A percentile compares a stretch with the other conserved stretches of the same genome.
Conservation (phyloP, 2,329 filamentous ascomycete genomes). For the Cadophora sp. region DNA sequence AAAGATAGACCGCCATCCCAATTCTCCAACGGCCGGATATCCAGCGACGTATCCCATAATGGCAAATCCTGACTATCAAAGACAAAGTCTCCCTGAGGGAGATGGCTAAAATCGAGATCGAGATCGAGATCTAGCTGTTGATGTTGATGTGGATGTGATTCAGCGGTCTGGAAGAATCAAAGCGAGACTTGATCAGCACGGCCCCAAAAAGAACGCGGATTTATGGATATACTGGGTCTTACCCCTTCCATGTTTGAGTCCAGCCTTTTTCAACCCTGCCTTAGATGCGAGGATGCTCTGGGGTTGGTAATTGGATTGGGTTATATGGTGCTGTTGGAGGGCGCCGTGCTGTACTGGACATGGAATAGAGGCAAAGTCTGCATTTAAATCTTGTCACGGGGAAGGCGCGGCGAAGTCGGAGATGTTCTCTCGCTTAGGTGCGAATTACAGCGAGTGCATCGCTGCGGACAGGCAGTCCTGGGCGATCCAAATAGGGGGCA, state of each 20-base stretch:
- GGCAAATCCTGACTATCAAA: constrained; percentile 7
- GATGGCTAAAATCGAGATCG: constrained; percentile 6
- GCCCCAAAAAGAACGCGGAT: not conserved
- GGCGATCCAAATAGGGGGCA: not conserved
- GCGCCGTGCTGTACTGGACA: not conserved
- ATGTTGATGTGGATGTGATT: not conserved
- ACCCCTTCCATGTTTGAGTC: constrained; percentile 8
- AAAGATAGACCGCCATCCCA: constrained; percentile 4
- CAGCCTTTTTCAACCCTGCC: not conserved
- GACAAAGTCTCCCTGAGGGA: not conserved
- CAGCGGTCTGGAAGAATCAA: constrained; percentile 3
- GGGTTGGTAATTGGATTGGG: constrained; percentile 9
- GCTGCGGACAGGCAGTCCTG: not conserved
- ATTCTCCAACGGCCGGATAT: not conserved
- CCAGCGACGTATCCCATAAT: constrained; percentile 3
- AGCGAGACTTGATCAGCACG: not conserved
- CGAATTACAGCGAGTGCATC: too few relatives aligned
- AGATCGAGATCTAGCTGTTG: not conserved
- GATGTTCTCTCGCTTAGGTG: too few relatives aligned
- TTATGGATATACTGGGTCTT: not conserved
- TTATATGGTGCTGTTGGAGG: constrained; percentile 1
- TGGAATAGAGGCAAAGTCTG: not conserved
- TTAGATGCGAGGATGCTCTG: not conserved
- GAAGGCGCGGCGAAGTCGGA: constrained; percentile 5
- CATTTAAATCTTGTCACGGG: not conserved